These are phyloP conservation scores for Rhododendron molle DNA, from an alignment of 148 eudicot genomes.

Conservation along the genomic window DNA sequence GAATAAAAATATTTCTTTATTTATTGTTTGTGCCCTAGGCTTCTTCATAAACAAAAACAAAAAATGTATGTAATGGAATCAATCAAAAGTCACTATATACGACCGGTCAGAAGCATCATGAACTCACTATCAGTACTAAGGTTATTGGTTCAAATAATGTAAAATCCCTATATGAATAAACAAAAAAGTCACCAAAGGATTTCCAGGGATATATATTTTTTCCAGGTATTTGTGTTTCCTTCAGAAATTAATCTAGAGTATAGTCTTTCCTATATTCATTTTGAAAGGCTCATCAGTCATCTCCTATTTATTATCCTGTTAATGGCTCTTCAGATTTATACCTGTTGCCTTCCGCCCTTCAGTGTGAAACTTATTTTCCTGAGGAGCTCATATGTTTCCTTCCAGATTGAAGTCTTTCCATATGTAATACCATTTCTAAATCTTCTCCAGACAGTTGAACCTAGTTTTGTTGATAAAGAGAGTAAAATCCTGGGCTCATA, in stretches of 20 bases:
- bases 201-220: neutral
- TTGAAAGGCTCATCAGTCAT: neutral
- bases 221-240: neutral
- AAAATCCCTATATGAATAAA: neutral
- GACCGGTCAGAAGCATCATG: slow-evolving; percentile 1
- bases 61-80: neutral
- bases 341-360: neutral
- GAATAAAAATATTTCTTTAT: neutral
- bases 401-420: neutral
- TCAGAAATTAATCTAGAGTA: neutral
- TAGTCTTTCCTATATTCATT: neutral
- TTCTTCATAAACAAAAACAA: neutral
- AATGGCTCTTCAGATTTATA: neutral
- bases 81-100: neutral
- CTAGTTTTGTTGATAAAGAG: neutral
- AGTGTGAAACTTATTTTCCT: neutral
- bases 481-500: neutral
- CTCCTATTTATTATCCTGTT: neutral
- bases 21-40: neutral
- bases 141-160: neutral
- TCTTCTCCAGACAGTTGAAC: neutral
- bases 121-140: neutral
- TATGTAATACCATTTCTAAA: neutral
- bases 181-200: neutral
- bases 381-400: neutral